Base-by-base conservation (phyloP, 164 flowering plant species). In the Vitis rotundifolia region DNA sequence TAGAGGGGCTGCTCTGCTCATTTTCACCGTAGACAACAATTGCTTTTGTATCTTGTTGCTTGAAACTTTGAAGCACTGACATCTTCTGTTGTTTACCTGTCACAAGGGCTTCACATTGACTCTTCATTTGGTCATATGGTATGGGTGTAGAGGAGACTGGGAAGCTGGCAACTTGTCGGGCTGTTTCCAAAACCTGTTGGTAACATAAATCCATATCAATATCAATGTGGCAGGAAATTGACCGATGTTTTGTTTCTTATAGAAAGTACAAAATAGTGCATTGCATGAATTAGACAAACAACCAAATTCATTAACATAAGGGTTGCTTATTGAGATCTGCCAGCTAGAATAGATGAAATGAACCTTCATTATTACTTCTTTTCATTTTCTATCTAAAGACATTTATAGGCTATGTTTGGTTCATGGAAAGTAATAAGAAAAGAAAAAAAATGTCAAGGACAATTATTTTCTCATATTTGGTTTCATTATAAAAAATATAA, bases 41-140 rank as follows among this genome's bases (percentile, higher is more conserved):
- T 9, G 77, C 81, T 70, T 76, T 71, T 50, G 73, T 37, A 56
- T 80, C 92, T 18, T 79, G 80, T 59, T 82, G 76, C 85, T 87
- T 86, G 74, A 86, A 82, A 79, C 89, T 90, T 8, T 83, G 84
- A 72, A 93, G 90, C 66, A 82, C 88, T 1, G 92, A 87, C 95
- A 93, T 93, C 83, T 91, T 93, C 71, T 89, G 87, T 77, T 91
- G 91, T 74, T 93, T 93, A 48, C 95, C 94, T 2, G 76, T 76
- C 9, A 90, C 88, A 76, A 93, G 94, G 49, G 97, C 97, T 76
- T 91, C 95, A 77, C 98, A 93, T 68, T 93, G 95, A 78, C 76
- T 87, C 74, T 80, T 88, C 88, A 91, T 88, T 78, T 93, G 83
- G 70, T 91, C 89, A 69, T 93, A 93, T 11, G 97, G 84, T 55